Evolutionary conservation across 257 asterid species (phyloP).

Genomic region (Nicotiana noctiflora): DNA sequence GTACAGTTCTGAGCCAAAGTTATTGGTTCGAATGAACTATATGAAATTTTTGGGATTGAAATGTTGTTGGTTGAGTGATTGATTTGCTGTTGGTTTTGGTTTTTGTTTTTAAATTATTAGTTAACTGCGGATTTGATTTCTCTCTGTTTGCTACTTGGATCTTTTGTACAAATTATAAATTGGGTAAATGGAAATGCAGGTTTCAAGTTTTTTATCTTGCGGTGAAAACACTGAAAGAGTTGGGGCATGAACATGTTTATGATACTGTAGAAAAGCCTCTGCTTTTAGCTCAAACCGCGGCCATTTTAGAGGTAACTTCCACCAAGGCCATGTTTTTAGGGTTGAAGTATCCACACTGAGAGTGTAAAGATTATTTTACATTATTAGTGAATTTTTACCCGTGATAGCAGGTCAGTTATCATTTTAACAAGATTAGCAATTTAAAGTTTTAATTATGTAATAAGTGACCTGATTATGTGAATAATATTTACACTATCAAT

Average conservation of each 20-base stretch:
- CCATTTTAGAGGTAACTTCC: slow-evolving; percentile 49
- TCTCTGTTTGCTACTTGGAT: background rate
- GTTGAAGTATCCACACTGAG: no score
- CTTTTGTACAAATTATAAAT: background rate
- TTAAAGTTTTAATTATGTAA: no score
- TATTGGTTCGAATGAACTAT: no score
- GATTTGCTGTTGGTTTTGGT: background rate
- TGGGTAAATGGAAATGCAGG: slow-evolving; percentile 20
- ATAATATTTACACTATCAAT: no score
- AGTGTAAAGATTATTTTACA: no score
- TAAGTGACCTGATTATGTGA: no score
- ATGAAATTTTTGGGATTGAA: background rate
- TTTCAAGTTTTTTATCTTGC: slow-evolving; percentile 68
- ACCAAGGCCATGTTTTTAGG: background rate
- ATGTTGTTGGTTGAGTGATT: background rate
- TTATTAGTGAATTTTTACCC: no score
- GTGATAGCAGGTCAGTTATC: no score
- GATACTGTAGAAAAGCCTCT: slow-evolving; percentile 75
- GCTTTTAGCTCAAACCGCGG: slow-evolving; percentile 76
- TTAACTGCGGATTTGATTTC: slow-evolving; percentile 4
- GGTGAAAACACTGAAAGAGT: slow-evolving; percentile 42
- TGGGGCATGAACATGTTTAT: slow-evolving; percentile 71
- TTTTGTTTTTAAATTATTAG: background rate
- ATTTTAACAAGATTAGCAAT: no score
- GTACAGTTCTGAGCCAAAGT: no score